Evolutionary conservation across 2,329 filamentous ascomycete species (phyloP), one percentile per base, ranked within the genome.

Genomic region (Trichophyton benhamiae): DNA sequence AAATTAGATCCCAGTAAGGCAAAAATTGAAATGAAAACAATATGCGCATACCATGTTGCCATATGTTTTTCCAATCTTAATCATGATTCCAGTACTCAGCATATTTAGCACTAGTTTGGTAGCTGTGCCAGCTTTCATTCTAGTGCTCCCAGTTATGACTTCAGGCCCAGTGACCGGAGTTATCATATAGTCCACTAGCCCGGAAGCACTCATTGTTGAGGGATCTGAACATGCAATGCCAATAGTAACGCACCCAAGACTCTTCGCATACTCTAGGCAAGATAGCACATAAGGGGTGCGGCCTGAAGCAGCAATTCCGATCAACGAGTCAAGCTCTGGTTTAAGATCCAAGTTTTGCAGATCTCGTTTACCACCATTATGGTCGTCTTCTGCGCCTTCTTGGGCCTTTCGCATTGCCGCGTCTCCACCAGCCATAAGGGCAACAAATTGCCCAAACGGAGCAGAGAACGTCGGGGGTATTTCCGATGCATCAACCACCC

Each of bases 41-140:
- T 5, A 8, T 42, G 33, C 17, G 17, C 69, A 57, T 65, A 75
- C 74, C 72, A 76, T 67, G 58, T 76, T 76, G 8, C 73, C 74
- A 60, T 73, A 77, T 0, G 75, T 77, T 64, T 77, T 78, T 3
- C 76, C 76, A 8, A 68, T 67, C 33, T 67, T 69, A 38, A 78
- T 72, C 72, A 77, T 76, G 7, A 72, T 68, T 0, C 76, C 74
- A 0, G 75, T 77, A 49, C 75, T 77, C 1, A 78, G 65, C 75
- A 77, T 78, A 61, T 78, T 77, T 52, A 77, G 64, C 0, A 76
- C 74, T 61, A 78, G 63, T 64, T 79, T 79, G 0, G 77, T 78
- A 0, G 74, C 76, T 0, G 74, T 78, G 15, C 77, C 77, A 1
- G 76, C 76, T 64, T 78, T 78, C 62, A 78, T 68, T 33, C 77